Percentiles rank a stretch among this genome's conserved stretches.
Conservation (phyloP, 306 rosid species). For the Trifolium subterraneum region DNA sequence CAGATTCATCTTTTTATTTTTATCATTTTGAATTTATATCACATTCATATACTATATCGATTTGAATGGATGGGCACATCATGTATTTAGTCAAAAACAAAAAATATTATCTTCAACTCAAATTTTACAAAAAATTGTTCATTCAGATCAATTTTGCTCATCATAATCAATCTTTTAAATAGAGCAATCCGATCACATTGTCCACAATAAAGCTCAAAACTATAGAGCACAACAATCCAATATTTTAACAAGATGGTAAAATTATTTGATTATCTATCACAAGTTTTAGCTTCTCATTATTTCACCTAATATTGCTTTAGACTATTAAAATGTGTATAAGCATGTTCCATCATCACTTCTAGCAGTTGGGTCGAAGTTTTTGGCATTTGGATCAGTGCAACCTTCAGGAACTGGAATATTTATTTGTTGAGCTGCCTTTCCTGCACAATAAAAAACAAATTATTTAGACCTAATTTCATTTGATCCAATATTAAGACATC, state of each 20-base stretch:
- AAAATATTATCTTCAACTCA: too few relatives aligned
- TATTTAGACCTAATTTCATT: not conserved
- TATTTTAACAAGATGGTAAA: constrained; percentile 32
- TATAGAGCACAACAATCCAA: constrained; percentile 45
- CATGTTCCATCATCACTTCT: constrained; percentile 88
- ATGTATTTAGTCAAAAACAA: too few relatives aligned
- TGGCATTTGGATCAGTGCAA: constrained; percentile 70
- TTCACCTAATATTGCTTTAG: constrained; percentile 30
- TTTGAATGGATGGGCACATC: too few relatives aligned
- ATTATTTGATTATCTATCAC: constrained; percentile 23
- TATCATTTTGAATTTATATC: too few relatives aligned
- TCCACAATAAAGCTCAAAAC: constrained; percentile 39
- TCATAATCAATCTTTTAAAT: too few relatives aligned
- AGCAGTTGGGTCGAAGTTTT: constrained; percentile 80
- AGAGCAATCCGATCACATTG: constrained; percentile 11
- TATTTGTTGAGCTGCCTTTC: constrained; percentile 81
- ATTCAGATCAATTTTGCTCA: too few relatives aligned
- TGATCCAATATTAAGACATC: too few relatives aligned
- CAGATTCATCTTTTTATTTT: too few relatives aligned
- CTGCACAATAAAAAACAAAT: constrained; percentile 39
- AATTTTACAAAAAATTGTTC: too few relatives aligned
- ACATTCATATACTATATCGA: too few relatives aligned
- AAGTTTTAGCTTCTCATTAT: constrained; percentile 39
- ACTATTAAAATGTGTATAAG: constrained; percentile 49
- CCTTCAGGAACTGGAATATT: constrained; percentile 69